Conservation (phyloP, 2,329 filamentous ascomycete species). For the Colletotrichum incanum region DNA sequence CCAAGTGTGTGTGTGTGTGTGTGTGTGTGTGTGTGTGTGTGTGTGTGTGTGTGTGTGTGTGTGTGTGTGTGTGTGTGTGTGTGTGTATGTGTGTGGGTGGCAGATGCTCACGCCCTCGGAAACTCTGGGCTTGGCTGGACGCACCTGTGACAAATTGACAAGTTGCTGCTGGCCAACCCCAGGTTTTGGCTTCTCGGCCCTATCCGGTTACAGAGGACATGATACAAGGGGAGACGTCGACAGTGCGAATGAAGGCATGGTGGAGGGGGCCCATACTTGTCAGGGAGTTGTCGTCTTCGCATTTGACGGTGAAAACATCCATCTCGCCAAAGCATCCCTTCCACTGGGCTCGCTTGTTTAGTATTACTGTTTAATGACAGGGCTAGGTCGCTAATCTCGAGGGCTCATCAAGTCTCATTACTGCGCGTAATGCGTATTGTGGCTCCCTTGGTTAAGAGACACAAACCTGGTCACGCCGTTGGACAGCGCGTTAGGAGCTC, state of each 20-base stretch:
- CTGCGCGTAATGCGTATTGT: not conserved
- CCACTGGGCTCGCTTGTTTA: not conserved
- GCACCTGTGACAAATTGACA: constrained; percentile 10
- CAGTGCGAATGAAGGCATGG: not conserved
- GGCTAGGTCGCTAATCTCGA: constrained; percentile 25
- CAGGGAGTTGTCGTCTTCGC: not conserved
- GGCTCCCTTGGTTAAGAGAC: not conserved
- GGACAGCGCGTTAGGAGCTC: not conserved
- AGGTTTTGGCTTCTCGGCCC: constrained; percentile 2
- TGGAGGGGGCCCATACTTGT: not conserved
- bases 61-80: not conserved
- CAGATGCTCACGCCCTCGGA: not conserved
- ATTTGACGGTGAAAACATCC: not conserved
- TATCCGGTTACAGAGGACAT: not conserved
- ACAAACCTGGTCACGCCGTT: no score
- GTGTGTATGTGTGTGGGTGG: not conserved
- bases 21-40: not conserved
- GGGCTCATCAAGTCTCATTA: constrained; percentile 25
- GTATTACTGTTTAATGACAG: constrained; percentile 14
- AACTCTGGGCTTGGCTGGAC: constrained; percentile 1
- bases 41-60: not conserved
- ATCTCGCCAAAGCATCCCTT: not conserved
- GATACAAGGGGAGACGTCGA: not conserved
- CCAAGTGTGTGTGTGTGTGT: not conserved
- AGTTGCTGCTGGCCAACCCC: constrained; percentile 1